These are phyloP conservation scores for Metarhizium humberi DNA, from an alignment of 2,329 filamentous ascomycete genomes.

Conservation along the genomic window DNA sequence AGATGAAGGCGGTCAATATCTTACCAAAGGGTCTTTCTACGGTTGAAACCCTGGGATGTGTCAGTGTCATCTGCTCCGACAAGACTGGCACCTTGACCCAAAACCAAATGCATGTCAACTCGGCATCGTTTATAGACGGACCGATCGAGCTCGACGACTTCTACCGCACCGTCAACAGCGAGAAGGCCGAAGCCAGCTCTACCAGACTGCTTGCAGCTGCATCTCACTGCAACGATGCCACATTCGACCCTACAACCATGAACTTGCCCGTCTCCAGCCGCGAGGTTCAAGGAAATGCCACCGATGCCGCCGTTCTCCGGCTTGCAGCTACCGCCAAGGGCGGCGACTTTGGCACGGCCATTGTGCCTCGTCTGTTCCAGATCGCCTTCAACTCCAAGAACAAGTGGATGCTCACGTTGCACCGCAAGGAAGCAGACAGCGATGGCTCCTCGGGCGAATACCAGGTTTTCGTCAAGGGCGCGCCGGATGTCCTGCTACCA, in stretches of 20 bases:
- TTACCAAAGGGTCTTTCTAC: slow-evolving; percentile 31
- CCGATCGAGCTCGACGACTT: slow-evolving; percentile 18
- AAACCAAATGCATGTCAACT: slow-evolving; percentile 34
- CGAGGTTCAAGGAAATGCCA: slow-evolving; percentile 31
- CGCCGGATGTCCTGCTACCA: slow-evolving; percentile 39
- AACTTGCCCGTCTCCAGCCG: slow-evolving; percentile 25
- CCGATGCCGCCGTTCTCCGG: slow-evolving; percentile 31
- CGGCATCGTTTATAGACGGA: slow-evolving; percentile 26
- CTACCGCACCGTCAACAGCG: slow-evolving; percentile 10
- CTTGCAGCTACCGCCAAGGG: slow-evolving; percentile 22
- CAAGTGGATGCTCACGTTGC: slow-evolving; percentile 39
- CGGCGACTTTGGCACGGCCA: slow-evolving; percentile 11
- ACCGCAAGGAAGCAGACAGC: slow-evolving; percentile 12
- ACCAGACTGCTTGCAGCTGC: slow-evolving; percentile 20
- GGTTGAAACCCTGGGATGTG: slow-evolving; percentile 32
- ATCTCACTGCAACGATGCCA: slow-evolving; percentile 31
- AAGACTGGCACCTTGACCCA: slow-evolving; percentile 34
- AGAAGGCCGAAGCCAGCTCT: slow-evolving; percentile 8
- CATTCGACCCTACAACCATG: slow-evolving; percentile 28
- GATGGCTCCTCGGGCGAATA: slow-evolving; percentile 18
- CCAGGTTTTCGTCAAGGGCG: slow-evolving; percentile 42
- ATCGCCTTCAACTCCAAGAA: slow-evolving; percentile 42
- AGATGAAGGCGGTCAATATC: slow-evolving; percentile 33
- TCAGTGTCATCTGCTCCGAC: slow-evolving; percentile 34
- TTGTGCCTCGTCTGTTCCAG: slow-evolving; percentile 23